Base-by-base conservation (phyloP, 2,329 filamentous ascomycete genomes). In the Knufia petricola region DNA sequence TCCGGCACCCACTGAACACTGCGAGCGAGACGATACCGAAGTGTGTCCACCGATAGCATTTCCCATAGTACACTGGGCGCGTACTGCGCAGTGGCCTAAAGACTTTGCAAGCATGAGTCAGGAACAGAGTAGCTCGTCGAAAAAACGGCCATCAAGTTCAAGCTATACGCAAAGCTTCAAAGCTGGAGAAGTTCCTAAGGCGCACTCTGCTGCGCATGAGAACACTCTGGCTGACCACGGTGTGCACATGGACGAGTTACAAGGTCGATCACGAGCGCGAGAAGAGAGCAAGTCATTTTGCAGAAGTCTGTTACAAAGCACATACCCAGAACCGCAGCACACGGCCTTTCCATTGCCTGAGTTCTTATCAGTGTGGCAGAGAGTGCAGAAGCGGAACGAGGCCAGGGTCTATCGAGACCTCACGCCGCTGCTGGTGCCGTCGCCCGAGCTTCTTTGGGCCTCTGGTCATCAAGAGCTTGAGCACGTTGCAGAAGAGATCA, bases 141-240 rank as follows among this genome's bases (percentile, higher is more conserved):
- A 32, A 26, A 44, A 44, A 44, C 41, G 41, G 3, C 24, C 24
- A 31, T n/a, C 41, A 44, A 44, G 41, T 20, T 44, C 41, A 31
- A 44, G 41, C 41, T 44, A 44, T 20, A 44, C 41, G 24, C 13
- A 32, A 19, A 44, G 41, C 15, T 44, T 31, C 24, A 31, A 44
- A 32, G 41, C 13, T 44, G 41, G 41, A 7, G 24, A 44, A 31
- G 41, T 44, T 26, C 41, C 24, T 4, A 44, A 32, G 41, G 41
- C 41, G 13, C 28, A 31, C 28, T 31, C 41, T 31, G 41, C 41
- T 19, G 41, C 41, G 8, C 24, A 44, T 20, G 23, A 44, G 41
- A 44, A 20, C 12, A 15, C 13, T 44, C 15, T 44, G 7, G 24
- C 41, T 44, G 24, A 44, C 13, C 24, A 44, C 8, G 24, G 24